These are phyloP conservation scores for Fabrea salina DNA, from an alignment of 169 alveolate genomes.

Conservation along the genomic window DNA sequence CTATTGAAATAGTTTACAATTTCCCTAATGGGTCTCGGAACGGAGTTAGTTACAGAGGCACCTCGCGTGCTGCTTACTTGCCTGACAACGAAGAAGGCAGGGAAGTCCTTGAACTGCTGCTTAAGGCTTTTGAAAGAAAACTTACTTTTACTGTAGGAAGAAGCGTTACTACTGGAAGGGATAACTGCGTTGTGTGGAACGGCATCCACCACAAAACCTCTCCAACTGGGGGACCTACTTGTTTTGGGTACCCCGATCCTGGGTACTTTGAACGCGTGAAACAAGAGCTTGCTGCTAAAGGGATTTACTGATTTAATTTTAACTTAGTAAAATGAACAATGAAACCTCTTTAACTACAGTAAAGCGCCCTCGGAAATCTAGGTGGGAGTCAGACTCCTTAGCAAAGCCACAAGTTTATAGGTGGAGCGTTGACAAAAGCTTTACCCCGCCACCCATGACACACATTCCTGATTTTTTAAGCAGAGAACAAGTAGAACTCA, in stretches of 20 bases:
- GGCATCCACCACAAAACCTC: conserved; percentile 90
- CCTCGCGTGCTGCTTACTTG: conserved; percentile 79
- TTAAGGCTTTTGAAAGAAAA: conserved; percentile 80
- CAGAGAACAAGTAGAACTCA: conserved; percentile 45
- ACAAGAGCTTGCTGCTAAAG: conserved; percentile 77
- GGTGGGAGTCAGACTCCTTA: no score
- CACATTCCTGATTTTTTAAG: conserved; percentile 21
- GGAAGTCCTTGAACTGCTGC: conserved; percentile 65
- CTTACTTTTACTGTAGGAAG: conserved; percentile 85
- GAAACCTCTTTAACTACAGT: no score
- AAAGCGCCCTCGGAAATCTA: no score
- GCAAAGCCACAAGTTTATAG: neutral
- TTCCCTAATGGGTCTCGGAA: conserved; percentile 48
- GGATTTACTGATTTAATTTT: conserved; percentile 38
- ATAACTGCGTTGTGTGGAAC: conserved; percentile 83
- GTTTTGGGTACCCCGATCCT: conserved; percentile 84
- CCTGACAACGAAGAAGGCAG: conserved; percentile 85
- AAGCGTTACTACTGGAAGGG: conserved; percentile 85
- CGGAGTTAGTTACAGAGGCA: conserved; percentile 71
- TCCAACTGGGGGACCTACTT: conserved; percentile 75
- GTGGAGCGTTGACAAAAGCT: conserved; percentile 5
- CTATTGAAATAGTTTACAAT: conserved; percentile 58
- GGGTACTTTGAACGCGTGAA: conserved; percentile 77
- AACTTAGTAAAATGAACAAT: no score
- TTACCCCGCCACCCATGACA: conserved; percentile 14